These are phyloP conservation scores for Pilatotrama ljubarskyi DNA, from an alignment of 768 basidiomycete genomes.

Conservation along the genomic window DNA sequence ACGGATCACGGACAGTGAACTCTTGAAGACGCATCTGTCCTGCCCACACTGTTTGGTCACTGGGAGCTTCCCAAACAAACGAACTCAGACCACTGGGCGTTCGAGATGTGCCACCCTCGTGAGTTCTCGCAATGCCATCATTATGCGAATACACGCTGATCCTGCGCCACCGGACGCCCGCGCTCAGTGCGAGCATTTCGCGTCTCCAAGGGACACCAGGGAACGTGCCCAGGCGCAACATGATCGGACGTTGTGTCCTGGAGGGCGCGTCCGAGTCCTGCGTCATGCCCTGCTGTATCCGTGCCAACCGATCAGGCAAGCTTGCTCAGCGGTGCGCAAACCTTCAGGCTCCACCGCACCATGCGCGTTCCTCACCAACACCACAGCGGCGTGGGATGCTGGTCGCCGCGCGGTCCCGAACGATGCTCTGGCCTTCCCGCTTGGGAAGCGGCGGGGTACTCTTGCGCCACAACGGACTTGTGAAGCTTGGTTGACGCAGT, in stretches of 20 bases:
- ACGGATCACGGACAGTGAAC: no score
- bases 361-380: no score
- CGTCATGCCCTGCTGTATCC: not conserved
- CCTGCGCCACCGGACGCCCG: not conserved
- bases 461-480: no score
- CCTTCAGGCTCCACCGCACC: not conserved
- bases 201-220: not conserved
- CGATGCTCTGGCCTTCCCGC: not conserved
- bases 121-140: not conserved
- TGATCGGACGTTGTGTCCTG: not conserved
- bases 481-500: no score
- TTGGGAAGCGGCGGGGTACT: no score
- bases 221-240: not conserved
- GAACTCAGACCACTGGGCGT: no score
- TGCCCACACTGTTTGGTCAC: no score
- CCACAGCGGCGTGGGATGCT: no score
- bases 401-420: not conserved
- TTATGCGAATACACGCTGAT: not conserved
- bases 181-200: not conserved
- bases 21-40: no score
- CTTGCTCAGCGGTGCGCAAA: not conserved
- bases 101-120: no score
- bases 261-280: not conserved
- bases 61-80: no score
- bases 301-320: slow-evolving; percentile 4